Evolutionary conservation across 1,284 basidiomycete species (phyloP).

Genomic region (Irpex sp.): DNA sequence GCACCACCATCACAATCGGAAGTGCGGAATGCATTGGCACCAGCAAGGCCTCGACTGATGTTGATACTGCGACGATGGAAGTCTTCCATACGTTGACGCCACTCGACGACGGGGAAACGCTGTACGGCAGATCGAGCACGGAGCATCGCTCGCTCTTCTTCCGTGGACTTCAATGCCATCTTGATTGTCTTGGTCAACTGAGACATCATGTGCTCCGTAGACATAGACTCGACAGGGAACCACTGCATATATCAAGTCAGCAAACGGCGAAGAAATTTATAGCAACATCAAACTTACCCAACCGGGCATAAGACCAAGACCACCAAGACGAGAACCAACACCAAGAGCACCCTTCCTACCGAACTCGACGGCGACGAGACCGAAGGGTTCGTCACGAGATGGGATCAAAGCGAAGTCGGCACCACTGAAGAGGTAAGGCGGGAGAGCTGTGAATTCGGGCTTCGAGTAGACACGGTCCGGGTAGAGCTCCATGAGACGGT

Average conservation of each 20-base stretch:
- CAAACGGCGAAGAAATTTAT: neutral
- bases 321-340: conserved; percentile 89
- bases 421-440: conserved; percentile 89
- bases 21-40: conserved; percentile 71
- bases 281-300: conserved; percentile 60
- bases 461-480: conserved; percentile 91
- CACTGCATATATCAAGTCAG: conserved; percentile 47
- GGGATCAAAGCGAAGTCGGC: conserved; percentile 94
- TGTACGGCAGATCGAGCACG: conserved; percentile 90
- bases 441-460: conserved; percentile 91
- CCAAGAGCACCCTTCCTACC: conserved; percentile 93
- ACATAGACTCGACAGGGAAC: conserved; percentile 92
- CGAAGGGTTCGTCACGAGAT: conserved; percentile 93
- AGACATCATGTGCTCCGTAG: conserved; percentile 92
- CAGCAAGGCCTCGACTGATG: conserved; percentile 66
- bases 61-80: conserved; percentile 85
- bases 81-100: conserved; percentile 93
- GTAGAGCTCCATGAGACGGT: conserved; percentile 90
- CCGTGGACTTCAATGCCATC: conserved; percentile 84
- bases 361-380: conserved; percentile 92
- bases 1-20: conserved; percentile 62
- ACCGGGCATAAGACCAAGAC: conserved; percentile 93
- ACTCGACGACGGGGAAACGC: conserved; percentile 94
- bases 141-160: conserved; percentile 87
- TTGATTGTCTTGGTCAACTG: conserved; percentile 93